Evolutionary conservation across 2,329 filamentous ascomycete species (phyloP).

Genomic region (Fusarium setosum): DNA sequence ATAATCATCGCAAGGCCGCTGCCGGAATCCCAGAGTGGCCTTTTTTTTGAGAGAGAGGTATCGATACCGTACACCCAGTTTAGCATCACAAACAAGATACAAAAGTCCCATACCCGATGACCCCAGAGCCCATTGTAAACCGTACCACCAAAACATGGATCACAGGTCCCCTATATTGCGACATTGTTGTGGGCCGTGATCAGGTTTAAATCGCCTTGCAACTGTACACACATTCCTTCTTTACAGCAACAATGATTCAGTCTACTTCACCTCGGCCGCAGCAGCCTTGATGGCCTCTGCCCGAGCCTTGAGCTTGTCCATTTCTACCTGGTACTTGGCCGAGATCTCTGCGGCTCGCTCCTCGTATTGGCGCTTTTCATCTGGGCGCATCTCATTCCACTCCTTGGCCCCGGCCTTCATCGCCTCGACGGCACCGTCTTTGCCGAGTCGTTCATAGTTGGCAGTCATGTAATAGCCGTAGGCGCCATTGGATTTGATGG

Average conservation of each 20-base stretch:
- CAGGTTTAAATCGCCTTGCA: not conserved
- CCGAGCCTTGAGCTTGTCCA: conserved; percentile 41
- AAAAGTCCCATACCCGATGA: conserved; percentile 7
- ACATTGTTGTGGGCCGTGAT: not conserved
- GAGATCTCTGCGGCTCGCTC: conserved; percentile 41
- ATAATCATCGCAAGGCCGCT: no score
- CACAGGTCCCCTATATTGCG: conserved; percentile 7
- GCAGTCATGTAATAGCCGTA: conserved; percentile 54
- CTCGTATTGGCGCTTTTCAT: conserved; percentile 56
- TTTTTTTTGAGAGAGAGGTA: conserved; percentile 3
- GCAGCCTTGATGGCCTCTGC: conserved; percentile 46
- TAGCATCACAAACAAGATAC: conserved; percentile 18
- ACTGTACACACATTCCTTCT: conserved; percentile 6
- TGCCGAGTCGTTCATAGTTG: conserved; percentile 48
- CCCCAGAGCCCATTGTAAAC: conserved; percentile 13
- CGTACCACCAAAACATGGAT: not conserved
- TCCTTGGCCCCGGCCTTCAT: conserved; percentile 44
- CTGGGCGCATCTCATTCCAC: conserved; percentile 57
- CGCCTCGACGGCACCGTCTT: conserved; percentile 20
- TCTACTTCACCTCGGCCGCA: conserved; percentile 33
- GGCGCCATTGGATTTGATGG: conserved; percentile 50
- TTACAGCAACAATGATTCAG: conserved; percentile 1
- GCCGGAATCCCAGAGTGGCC: no score
- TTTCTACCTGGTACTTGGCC: conserved; percentile 30
- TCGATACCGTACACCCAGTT: conserved; percentile 16